phyloP scores from a whole-genome alignment of 2,329 filamentous ascomycete genomes.

The Ophiostoma piceae region DNA sequence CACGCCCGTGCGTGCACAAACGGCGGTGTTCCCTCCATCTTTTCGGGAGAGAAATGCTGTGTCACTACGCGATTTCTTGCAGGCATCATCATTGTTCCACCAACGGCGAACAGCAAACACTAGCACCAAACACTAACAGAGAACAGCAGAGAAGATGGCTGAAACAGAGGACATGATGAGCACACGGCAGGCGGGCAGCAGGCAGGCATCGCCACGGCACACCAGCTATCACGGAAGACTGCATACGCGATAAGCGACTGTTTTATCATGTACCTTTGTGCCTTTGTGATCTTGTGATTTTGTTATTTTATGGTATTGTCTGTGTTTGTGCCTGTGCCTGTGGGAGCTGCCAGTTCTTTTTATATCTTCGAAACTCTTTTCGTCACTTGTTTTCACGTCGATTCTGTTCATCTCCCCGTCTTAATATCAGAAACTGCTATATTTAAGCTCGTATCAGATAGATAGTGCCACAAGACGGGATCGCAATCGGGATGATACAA shows the following conservation, averaged over 20 bases:
- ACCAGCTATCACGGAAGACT: background rate
- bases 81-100: constrained; percentile 6
- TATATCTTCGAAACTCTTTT: background rate
- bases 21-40: constrained; percentile 2
- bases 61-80: background rate
- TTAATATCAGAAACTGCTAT: background rate
- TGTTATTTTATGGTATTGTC: background rate
- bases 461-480: background rate
- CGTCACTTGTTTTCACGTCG: background rate
- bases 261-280: background rate
- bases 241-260: constrained; percentile 5
- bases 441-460: background rate
- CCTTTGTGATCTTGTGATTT: background rate
- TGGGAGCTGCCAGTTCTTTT: background rate
- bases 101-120: background rate
- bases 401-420: background rate
- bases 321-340: background rate
- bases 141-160: background rate
- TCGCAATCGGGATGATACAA: background rate
- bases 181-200: background rate
- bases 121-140: background rate
- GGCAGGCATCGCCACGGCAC: background rate
- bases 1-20: background rate
- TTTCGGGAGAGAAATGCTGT: constrained; percentile 13
- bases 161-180: background rate